Evolutionary conservation across 1,284 basidiomycete genomes (phyloP).

Genomic region (Malassezia nana): DNA sequence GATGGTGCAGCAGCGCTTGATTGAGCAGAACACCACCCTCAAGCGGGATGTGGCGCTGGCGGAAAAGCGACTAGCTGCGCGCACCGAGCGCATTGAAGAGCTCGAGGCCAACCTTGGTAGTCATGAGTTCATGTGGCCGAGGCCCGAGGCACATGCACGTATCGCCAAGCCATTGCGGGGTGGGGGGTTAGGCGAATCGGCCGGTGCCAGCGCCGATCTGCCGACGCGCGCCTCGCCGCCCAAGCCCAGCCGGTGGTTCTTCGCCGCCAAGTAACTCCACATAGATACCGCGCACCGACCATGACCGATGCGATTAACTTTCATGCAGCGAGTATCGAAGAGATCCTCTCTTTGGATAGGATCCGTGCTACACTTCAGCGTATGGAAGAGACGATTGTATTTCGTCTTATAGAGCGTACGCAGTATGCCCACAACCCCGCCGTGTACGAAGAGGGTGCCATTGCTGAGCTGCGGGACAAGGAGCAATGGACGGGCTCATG

Average conservation of each 20-base stretch:
- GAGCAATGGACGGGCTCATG: conserved; percentile 71
- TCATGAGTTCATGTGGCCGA: conserved; percentile 62
- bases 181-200: conserved; percentile 50
- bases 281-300: not conserved
- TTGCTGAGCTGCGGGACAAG: conserved; percentile 59
- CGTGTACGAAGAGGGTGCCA: conserved; percentile 72
- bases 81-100: conserved; percentile 77
- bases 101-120: conserved; percentile 85
- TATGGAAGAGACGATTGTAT: conserved; percentile 97
- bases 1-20: conserved; percentile 94
- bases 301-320: conserved; percentile 29
- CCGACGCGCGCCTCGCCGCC: not conserved
- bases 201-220: not conserved
- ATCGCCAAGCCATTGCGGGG: conserved; percentile 94
- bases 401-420: conserved; percentile 80
- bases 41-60: conserved; percentile 97
- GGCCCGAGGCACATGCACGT: conserved; percentile 54
- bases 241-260: conserved; percentile 14
- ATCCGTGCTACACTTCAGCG: conserved; percentile 78
- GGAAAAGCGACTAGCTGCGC: conserved; percentile 85
- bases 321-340: conserved; percentile 24
- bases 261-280: conserved; percentile 13
- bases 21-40: conserved; percentile 92
- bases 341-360: conserved; percentile 65
- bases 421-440: conserved; percentile 90